Base-by-base conservation (phyloP, 148 eudicot genomes). In the Fagopyrum esculentum region DNA sequence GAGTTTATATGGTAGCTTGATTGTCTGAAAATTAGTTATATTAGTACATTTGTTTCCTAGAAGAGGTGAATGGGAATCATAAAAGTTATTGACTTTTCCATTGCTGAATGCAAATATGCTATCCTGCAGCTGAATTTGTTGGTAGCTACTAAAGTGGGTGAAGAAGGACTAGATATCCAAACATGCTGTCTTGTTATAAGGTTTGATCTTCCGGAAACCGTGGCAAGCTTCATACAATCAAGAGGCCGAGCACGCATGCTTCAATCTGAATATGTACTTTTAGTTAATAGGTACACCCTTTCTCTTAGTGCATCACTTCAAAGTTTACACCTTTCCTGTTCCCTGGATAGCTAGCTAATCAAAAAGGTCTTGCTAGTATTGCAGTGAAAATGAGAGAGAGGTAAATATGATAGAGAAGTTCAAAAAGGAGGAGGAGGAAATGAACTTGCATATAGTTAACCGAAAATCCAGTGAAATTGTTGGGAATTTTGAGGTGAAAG, bases 181-280 rank as follows among this genome's bases (percentile, higher is more conserved):
- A 95, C 99, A 55, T 95, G 99, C 79, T 95, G 96, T 86, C 96
- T 95, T 77, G 99, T 95, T 45, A 84, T 95, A 84, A 81, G 99
- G 17, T 95, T 95, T 80, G 99, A 95, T 84, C 92, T 95, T 84
- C 99, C 99, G 6, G 97, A 95, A 80, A 95, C 97, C 45, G 80
- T 92, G 74, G 84, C 97, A 66, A 92, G 99, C 87, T 95, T 92
- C 76, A 95, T 95, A 81, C 99, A 95, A 81, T 92, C 97, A 10
- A 85, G 97, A 87, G 99, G 99, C 6, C 96, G 99, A 64, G 99
- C 99, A 40, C 88, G 99, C 52, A 95, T 95, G 99, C 89, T 93
- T 75, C 87, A 84, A 80, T 95, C 99, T 64, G 94, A 92, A 86
- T 95, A 87, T 86, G 94, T 88, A 74, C 86, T 95, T 85, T 79